Percentiles rank a stretch among this genome's conserved stretches.
Evolutionary conservation across 768 basidiomycete species (phyloP).

Genomic region (Lepiota venenata): DNA sequence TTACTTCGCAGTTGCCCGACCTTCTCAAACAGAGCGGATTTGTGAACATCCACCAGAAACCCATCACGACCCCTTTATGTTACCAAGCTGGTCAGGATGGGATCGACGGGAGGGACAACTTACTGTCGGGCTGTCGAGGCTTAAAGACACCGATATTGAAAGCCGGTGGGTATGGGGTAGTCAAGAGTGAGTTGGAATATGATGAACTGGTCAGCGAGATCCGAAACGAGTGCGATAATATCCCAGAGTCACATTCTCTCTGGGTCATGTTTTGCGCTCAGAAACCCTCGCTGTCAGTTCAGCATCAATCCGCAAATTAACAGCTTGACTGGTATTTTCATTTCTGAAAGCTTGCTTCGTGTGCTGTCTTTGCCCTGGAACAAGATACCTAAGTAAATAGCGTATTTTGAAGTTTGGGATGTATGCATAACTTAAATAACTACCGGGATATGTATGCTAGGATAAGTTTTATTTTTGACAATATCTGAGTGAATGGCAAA

Average conservation of each 20-base stretch:
- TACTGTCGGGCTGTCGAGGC: background rate
- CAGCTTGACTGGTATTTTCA: too few species aligned
- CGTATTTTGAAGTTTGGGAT: too few species aligned
- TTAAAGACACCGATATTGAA: slow-evolving; percentile 1
- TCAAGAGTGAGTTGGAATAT: slow-evolving; percentile 3
- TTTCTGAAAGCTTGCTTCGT: too few species aligned
- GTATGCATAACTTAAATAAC: too few species aligned
- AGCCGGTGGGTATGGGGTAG: slow-evolving; percentile 1
- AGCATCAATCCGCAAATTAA: too few species aligned
- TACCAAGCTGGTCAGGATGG: slow-evolving; percentile 1
- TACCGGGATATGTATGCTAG: too few species aligned
- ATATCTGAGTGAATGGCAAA: too few species aligned
- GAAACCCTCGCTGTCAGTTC: background rate
- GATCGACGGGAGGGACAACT: slow-evolving; percentile 1
- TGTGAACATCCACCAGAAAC: background rate
- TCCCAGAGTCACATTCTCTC: background rate
- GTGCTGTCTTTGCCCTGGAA: too few species aligned
- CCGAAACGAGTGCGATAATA: background rate
- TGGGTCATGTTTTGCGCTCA: slow-evolving; percentile 3
- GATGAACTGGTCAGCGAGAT: slow-evolving; percentile 1
- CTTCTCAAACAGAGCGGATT: slow-evolving; percentile 2
- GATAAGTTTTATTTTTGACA: too few species aligned
- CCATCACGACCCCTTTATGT: background rate
- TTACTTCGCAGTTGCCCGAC: background rate
- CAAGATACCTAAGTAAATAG: too few species aligned